Evolutionary conservation across 306 rosid genomes (phyloP).

Genomic region (Rosa lucieae): DNA sequence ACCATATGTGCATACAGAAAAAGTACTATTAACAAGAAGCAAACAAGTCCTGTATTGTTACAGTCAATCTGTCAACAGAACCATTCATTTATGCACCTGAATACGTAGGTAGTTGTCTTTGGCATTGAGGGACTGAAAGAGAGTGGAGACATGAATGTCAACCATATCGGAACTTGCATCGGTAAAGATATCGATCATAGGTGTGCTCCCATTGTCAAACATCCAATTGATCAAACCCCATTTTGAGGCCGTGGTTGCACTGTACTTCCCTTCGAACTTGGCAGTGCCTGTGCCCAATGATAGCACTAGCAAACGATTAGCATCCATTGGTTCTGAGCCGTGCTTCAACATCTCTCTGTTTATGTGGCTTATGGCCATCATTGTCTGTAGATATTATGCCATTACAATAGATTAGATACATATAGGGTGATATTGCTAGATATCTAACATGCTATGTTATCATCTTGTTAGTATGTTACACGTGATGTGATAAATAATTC

Average conservation of each 20-base stretch:
- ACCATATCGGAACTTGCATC: slow-evolving; percentile 49
- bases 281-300: slow-evolving; percentile 46
- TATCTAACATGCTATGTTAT: too few relatives aligned
- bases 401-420: background rate
- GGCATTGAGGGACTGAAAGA: slow-evolving; percentile 27
- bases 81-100: slow-evolving; percentile 21
- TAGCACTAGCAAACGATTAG: slow-evolving; percentile 32
- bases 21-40: background rate
- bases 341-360: slow-evolving; percentile 22
- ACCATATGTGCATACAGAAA: too few relatives aligned
- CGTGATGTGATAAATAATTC: too few relatives aligned
- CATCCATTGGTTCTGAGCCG: slow-evolving; percentile 27
- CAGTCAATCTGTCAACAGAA: background rate
- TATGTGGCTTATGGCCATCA: slow-evolving; percentile 39
- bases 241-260: slow-evolving; percentile 30
- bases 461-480: background rate
- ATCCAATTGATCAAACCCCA: slow-evolving; percentile 44
- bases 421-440: background rate
- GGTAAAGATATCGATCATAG: slow-evolving; percentile 27
- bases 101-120: slow-evolving; percentile 42
- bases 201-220: slow-evolving; percentile 27
- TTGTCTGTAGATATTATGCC: slow-evolving; percentile 21
- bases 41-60: background rate
- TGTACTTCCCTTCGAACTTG: slow-evolving; percentile 32
- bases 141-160: slow-evolving; percentile 41